These are phyloP conservation scores for Juglanconis oblonga DNA, from an alignment of 2,329 filamentous ascomycete genomes.

Conservation along the genomic window DNA sequence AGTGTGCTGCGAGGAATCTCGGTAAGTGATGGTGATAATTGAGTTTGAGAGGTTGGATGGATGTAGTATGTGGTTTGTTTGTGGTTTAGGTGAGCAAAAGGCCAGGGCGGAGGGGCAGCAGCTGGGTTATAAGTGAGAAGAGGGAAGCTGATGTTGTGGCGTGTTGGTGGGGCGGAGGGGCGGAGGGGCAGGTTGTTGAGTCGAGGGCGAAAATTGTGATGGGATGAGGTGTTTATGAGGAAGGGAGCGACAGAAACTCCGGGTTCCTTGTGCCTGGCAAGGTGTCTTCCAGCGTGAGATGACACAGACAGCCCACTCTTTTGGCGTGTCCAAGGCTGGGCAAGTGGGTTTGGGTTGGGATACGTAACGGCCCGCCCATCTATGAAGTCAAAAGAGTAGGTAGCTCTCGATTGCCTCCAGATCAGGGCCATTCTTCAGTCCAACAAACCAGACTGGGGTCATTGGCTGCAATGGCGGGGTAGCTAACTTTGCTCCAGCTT, in stretches of 20 bases:
- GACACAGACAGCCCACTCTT: constrained; percentile 10
- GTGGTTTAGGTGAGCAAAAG: background rate
- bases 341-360: background rate
- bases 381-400: background rate
- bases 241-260: constrained; percentile 19
- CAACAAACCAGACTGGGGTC: background rate
- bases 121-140: constrained; percentile 12
- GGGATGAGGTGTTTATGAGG: constrained; percentile 15
- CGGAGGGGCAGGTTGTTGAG: constrained; percentile 2
- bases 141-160: constrained; percentile 1
- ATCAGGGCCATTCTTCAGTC: background rate
- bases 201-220: constrained; percentile 16
- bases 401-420: background rate
- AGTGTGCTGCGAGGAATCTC: background rate
- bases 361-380: background rate
- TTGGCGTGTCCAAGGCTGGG: background rate
- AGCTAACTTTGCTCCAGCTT: background rate
- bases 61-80: background rate
- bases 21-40: background rate
- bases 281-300: background rate
- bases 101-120: constrained; percentile 3
- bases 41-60: background rate
- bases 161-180: constrained; percentile 9
- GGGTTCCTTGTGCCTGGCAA: constrained; percentile 2
- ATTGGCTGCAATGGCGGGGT: constrained; percentile 1